Evolutionary conservation across 805 yeast species (phyloP).

Genomic region (Maudiozyma bulderi): DNA sequence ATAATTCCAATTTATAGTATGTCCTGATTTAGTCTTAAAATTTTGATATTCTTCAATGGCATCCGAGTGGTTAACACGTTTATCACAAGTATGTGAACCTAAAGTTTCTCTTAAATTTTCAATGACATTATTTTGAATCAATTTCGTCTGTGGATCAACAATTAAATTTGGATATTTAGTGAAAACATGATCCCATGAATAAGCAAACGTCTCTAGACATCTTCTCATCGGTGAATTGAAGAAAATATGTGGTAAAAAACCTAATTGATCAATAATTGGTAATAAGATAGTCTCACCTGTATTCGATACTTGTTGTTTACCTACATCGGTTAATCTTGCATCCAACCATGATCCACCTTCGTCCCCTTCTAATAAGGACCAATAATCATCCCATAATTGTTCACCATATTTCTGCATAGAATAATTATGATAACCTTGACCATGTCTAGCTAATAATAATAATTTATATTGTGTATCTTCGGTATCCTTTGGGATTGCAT

Average conservation of each 20-base stretch:
- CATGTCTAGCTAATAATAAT: slow-evolving; percentile 40
- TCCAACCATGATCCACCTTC: slow-evolving; percentile 43
- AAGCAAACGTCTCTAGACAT: slow-evolving; percentile 45
- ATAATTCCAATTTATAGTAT: slow-evolving; percentile 36
- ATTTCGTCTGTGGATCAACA: neutral
- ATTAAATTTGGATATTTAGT: slow-evolving; percentile 29
- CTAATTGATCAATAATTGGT: slow-evolving; percentile 30
- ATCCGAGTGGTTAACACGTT: slow-evolving; percentile 30
- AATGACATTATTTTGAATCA: slow-evolving; percentile 18
- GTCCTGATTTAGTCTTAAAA: slow-evolving; percentile 14
- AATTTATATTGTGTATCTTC: slow-evolving; percentile 13
- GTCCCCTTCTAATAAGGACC: slow-evolving; percentile 44
- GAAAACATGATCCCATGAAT: slow-evolving; percentile 45
- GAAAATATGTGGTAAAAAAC: slow-evolving; percentile 46
- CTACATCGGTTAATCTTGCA: slow-evolving; percentile 47
- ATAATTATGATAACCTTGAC: slow-evolving; percentile 59
- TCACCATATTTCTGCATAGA: slow-evolving; percentile 46
- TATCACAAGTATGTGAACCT: slow-evolving; percentile 53
- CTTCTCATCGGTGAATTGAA: slow-evolving; percentile 59
- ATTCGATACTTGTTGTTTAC: slow-evolving; percentile 46
- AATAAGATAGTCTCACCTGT: slow-evolving; percentile 23
- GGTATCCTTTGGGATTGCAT: slow-evolving; percentile 16
- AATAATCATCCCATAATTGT: slow-evolving; percentile 47
- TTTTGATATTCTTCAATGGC: slow-evolving; percentile 14
- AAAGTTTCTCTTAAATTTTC: slow-evolving; percentile 53